Evolutionary conservation across 2,329 filamentous ascomycete genomes (phyloP).

Genomic region (Diplocarpon rosae): DNA sequence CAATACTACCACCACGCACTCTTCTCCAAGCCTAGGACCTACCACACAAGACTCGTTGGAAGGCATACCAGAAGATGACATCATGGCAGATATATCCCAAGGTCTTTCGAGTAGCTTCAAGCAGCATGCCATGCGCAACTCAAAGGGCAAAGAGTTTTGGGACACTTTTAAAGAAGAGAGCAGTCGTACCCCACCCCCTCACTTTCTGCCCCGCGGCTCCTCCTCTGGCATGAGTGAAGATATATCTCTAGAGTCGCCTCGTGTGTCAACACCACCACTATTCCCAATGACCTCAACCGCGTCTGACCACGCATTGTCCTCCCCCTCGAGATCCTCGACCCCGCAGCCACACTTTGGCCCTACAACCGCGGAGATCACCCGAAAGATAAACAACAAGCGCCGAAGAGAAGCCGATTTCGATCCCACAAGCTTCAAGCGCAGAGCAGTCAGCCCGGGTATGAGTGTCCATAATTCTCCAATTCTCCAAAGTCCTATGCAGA

Average conservation of each 20-base stretch:
- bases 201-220: slow-evolving; percentile 46
- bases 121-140: slow-evolving; percentile 60
- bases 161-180: slow-evolving; percentile 63
- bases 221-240: slow-evolving; percentile 58
- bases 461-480: slow-evolving; percentile 85
- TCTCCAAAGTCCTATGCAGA: slow-evolving; percentile 71
- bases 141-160: slow-evolving; percentile 66
- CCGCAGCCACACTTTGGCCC: slow-evolving; percentile 34
- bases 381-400: slow-evolving; percentile 72
- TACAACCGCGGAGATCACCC: slow-evolving; percentile 62
- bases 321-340: slow-evolving; percentile 24
- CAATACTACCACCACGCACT: slow-evolving; percentile 47
- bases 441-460: slow-evolving; percentile 84
- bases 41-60: slow-evolving; percentile 53
- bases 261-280: slow-evolving; percentile 22
- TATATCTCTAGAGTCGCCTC: slow-evolving; percentile 32
- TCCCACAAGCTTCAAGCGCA: slow-evolving; percentile 74
- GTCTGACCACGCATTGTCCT: slow-evolving; percentile 20
- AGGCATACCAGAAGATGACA: slow-evolving; percentile 58
- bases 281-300: slow-evolving; percentile 10
- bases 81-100: slow-evolving; percentile 43
- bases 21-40: slow-evolving; percentile 56
- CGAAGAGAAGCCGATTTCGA: slow-evolving; percentile 87
- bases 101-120: slow-evolving; percentile 58
- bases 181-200: slow-evolving; percentile 42